Evolutionary conservation across 306 rosid species (phyloP).

Genomic region (Psophocarpus tetragonolobus): DNA sequence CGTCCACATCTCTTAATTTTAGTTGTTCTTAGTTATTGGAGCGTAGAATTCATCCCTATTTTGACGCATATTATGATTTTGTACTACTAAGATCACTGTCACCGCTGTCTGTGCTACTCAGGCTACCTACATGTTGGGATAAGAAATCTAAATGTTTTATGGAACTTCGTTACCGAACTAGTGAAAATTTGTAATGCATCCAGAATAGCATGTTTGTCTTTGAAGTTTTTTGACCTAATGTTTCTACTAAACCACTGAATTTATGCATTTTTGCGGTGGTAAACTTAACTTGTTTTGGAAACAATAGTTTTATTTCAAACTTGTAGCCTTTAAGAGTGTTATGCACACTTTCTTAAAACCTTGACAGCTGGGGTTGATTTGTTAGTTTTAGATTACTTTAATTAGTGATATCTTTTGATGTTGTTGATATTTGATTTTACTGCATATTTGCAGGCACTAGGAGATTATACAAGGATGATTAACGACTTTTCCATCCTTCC

Average conservation of each 20-base stretch:
- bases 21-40: not conserved
- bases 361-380: not conserved
- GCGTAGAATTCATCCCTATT: not conserved
- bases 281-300: not conserved
- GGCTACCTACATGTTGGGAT: not conserved
- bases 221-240: not conserved
- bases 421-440: not conserved
- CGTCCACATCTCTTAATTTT: not conserved
- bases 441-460: constrained; percentile 62
- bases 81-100: not conserved
- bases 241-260: not conserved
- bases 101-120: not conserved
- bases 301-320: not conserved
- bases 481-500: constrained; percentile 63
- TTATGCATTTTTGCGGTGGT: not conserved
- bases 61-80: not conserved
- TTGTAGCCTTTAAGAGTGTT: not conserved
- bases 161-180: not conserved
- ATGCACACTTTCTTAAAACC: not conserved
- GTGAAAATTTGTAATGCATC: not conserved
- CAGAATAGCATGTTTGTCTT: not conserved
- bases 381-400: not conserved
- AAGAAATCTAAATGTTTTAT: not conserved
- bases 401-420: not conserved
- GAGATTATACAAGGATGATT: constrained; percentile 71